Evolutionary conservation across 2,329 filamentous ascomycete genomes (phyloP).

Genomic region (Coniochaeta pulveracea): DNA sequence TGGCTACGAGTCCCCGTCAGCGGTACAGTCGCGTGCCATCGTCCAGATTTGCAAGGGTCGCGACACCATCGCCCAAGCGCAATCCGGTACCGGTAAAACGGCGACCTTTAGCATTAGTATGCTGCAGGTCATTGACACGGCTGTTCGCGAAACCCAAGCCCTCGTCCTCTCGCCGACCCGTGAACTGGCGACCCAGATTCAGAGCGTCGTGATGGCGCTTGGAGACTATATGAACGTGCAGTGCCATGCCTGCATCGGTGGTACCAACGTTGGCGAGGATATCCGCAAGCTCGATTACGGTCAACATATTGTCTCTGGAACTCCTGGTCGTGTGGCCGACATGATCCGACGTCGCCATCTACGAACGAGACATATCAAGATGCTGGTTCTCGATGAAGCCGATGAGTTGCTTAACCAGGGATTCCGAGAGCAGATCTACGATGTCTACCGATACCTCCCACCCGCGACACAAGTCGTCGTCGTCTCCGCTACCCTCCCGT

Average conservation of each 20-base stretch:
- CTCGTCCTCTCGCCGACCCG: slow-evolving; percentile 92
- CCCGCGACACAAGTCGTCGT: slow-evolving; percentile 98
- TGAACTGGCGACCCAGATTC: slow-evolving; percentile 95
- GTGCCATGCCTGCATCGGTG: slow-evolving; percentile 96
- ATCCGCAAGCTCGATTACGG: slow-evolving; percentile 96
- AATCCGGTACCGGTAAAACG: slow-evolving; percentile 94
- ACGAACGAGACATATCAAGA: slow-evolving; percentile 52
- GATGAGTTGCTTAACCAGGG: slow-evolving; percentile 73
- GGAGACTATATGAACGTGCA: slow-evolving; percentile 99
- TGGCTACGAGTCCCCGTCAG: slow-evolving; percentile 95
- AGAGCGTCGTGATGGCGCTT: slow-evolving; percentile 98
- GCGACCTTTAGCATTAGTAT: slow-evolving; percentile 95
- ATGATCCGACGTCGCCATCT: slow-evolving; percentile 49
- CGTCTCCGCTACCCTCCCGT: slow-evolving; percentile 89
- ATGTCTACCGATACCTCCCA: slow-evolving; percentile 93
- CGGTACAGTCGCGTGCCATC: slow-evolving; percentile 94
- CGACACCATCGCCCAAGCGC: slow-evolving; percentile 96
- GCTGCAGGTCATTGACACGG: slow-evolving; percentile 90
- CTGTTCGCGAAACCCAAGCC: slow-evolving; percentile 84
- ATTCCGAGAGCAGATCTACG: slow-evolving; percentile 98
- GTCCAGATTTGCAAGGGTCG: slow-evolving; percentile 98
- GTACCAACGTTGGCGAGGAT: slow-evolving; percentile 95
- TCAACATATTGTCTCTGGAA: slow-evolving; percentile 94
- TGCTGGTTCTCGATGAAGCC: slow-evolving; percentile 51
- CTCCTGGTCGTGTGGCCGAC: slow-evolving; percentile 78